Percentiles rank a stretch among this genome's conserved stretches.
Conservation (phyloP, 169 alveolate genomes). For the Blepharisma undulans region DNA sequence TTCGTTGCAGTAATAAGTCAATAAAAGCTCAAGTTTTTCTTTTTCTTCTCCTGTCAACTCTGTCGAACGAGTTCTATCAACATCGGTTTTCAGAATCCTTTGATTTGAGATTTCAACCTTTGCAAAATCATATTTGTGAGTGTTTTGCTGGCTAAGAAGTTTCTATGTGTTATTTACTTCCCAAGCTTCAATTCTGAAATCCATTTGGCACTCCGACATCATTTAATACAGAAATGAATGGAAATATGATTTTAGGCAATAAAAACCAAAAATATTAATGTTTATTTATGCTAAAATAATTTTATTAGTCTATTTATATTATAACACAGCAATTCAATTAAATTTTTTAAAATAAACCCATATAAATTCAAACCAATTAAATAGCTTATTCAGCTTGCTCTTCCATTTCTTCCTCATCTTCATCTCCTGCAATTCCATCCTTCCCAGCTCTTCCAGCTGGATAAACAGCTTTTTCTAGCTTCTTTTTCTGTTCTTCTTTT, state of each 20-base stretch:
- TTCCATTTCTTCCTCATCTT: conserved; percentile 33
- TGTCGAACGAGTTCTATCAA: conserved; percentile 41
- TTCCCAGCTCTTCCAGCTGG: conserved; percentile 13
- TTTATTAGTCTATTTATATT: no score
- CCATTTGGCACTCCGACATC: not conserved
- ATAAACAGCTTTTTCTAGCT: conserved; percentile 32
- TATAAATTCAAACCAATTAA: not conserved
- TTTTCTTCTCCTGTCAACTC: conserved; percentile 26
- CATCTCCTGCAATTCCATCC: not conserved
- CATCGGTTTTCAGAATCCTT: conserved; percentile 46
- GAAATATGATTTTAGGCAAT: not conserved
- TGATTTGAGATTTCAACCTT: conserved; percentile 30
- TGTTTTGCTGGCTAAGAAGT: not conserved
- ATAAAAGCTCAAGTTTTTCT: conserved; percentile 37
- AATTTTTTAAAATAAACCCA: no score
- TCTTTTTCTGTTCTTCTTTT: conserved; percentile 28
- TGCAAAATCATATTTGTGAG: not conserved
- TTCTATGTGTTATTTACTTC: not conserved
- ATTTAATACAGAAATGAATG: not conserved
- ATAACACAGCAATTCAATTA: not conserved
- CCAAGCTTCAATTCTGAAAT: not conserved
- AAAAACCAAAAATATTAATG: not conserved
- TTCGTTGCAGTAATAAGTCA: conserved; percentile 58
- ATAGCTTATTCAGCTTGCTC: not conserved
- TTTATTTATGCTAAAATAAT: no score